Evolutionary conservation across 2,329 filamentous ascomycete species (phyloP).

Genomic region (Aspergillus pseudonomiae): DNA sequence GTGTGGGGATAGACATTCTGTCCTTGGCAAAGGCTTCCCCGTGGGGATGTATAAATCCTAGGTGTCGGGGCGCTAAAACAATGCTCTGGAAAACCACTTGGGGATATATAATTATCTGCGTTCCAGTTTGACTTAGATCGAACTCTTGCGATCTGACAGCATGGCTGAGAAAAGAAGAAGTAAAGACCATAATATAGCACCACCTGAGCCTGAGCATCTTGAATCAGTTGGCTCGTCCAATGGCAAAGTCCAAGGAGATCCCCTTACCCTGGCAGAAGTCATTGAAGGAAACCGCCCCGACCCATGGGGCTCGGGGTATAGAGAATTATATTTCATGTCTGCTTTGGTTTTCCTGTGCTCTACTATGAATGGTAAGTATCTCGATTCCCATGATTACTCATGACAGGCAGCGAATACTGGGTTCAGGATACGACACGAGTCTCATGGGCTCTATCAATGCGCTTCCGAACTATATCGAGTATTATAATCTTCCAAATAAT

Average conservation of each 20-base stretch:
- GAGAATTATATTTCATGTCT: slow-evolving; percentile 14
- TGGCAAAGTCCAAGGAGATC: not conserved
- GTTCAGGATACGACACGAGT: slow-evolving; percentile 14
- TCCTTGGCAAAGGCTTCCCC: not conserved
- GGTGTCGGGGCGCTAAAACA: not conserved
- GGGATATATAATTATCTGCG: too few relatives aligned
- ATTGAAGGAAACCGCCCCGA: slow-evolving; percentile 11
- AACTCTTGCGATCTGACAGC: not conserved
- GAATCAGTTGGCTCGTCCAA: not conserved
- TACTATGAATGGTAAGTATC: slow-evolving; percentile 16
- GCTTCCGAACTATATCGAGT: slow-evolving; percentile 13
- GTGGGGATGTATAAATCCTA: not conserved
- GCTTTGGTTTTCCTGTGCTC: slow-evolving; percentile 15
- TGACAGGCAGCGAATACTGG: not conserved
- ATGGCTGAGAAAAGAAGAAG: not conserved
- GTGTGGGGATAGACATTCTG: not conserved
- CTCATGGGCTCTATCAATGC: slow-evolving; percentile 16
- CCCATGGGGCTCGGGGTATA: slow-evolving; percentile 13
- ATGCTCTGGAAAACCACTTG: not conserved
- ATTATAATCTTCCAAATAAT: slow-evolving; percentile 10
- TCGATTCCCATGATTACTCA: too few relatives aligned
- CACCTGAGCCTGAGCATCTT: not conserved
- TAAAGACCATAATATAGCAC: not conserved
- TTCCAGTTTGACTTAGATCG: too few relatives aligned
- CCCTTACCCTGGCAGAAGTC: not conserved